Evolutionary conservation across 1,139 yeast species (phyloP).

Genomic region (Taphrina wiesneri): DNA sequence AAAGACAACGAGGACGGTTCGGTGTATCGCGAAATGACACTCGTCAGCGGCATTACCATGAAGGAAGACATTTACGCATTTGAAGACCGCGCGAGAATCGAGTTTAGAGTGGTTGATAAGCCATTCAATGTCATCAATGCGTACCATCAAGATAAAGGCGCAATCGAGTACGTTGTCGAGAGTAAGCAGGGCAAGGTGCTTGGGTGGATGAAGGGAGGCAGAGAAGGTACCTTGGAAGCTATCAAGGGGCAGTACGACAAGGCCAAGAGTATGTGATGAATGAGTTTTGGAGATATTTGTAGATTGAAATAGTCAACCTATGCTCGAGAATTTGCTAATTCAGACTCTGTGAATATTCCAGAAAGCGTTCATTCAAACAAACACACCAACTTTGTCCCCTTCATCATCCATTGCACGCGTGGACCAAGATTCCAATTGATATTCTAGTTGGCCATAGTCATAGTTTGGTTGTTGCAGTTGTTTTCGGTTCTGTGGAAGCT

Average conservation of each 20-base stretch:
- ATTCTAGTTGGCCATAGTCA: no score
- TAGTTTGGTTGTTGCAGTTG: no score
- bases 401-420: no score
- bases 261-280: constrained; percentile 3
- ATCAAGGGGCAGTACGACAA: constrained; percentile 21
- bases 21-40: constrained; percentile 26
- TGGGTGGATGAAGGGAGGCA: constrained; percentile 27
- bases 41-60: constrained; percentile 14
- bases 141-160: background rate
- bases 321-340: no score
- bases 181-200: constrained; percentile 11
- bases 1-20: constrained; percentile 10
- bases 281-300: no score
- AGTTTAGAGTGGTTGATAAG: constrained; percentile 20
- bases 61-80: constrained; percentile 11
- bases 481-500: no score
- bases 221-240: constrained; percentile 22
- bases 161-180: constrained; percentile 29
- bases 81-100: constrained; percentile 3
- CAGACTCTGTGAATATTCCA: no score
- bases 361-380: no score
- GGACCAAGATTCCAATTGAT: no score
- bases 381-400: no score
- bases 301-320: no score
- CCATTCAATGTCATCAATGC: constrained; percentile 22